Evolutionary conservation across 225 moss, liverwort and hornwort species (phyloP).

Genomic region (Lunularia cruciata): DNA sequence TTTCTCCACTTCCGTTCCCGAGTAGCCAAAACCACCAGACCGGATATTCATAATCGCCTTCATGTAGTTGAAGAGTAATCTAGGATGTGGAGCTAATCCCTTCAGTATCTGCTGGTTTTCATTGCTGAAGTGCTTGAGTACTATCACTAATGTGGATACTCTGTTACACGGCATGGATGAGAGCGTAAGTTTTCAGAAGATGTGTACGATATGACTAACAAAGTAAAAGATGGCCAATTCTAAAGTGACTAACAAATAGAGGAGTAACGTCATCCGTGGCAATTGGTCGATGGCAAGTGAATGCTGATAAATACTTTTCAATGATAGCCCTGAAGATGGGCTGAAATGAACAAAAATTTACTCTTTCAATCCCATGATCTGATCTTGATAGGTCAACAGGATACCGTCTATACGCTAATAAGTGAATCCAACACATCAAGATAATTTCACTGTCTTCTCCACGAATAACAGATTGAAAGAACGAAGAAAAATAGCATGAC

Average conservation of each 20-base stretch:
- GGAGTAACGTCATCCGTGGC: no score
- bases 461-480: neutral
- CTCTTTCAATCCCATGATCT: no score
- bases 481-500: neutral
- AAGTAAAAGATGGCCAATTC: no score
- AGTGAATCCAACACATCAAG: neutral
- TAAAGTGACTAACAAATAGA: no score
- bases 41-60: conserved; percentile 91
- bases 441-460: neutral
- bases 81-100: conserved; percentile 60
- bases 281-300: no score
- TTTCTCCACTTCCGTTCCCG: conserved; percentile 35
- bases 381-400: no score
- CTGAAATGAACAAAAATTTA: no score
- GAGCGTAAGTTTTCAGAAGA: neutral
- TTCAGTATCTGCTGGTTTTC: conserved; percentile 68
- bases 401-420: no score
- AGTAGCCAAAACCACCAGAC: conserved; percentile 48
- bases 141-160: conserved; percentile 61
- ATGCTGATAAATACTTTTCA: no score
- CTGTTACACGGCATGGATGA: conserved; percentile 21
- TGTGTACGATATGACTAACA: no score
- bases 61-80: conserved; percentile 73
- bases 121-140: conserved; percentile 73
- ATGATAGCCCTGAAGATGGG: no score